A percentile compares a stretch with the other conserved stretches of the same genome.
Evolutionary conservation across 179 eudicot genomes (phyloP).

Genomic region (Nepenthes alata): DNA sequence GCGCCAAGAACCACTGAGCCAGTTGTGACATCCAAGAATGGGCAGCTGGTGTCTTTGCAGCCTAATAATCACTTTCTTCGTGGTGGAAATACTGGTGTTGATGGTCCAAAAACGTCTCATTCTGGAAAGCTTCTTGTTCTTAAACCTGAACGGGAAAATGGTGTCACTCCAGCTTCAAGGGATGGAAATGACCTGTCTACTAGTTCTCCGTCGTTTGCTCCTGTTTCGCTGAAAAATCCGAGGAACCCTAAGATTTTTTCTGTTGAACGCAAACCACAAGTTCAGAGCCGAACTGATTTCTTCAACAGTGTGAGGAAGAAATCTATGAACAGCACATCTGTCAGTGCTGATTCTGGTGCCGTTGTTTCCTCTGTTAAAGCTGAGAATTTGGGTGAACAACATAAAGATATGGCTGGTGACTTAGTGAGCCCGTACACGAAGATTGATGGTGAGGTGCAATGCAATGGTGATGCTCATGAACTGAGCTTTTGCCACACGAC

Average conservation of each 20-base stretch:
- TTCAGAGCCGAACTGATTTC: constrained; percentile 65
- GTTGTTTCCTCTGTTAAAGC: constrained; percentile 19
- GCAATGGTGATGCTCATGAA: constrained; percentile 34
- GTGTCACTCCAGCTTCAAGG: constrained; percentile 18
- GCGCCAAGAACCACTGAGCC: constrained; percentile 21
- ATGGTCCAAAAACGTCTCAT: constrained; percentile 30
- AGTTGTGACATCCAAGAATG: constrained; percentile 29
- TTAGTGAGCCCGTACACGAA: constrained; percentile 17
- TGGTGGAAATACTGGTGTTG: constrained; percentile 30
- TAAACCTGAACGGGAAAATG: constrained; percentile 56
- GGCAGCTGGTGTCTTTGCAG: constrained; percentile 32
- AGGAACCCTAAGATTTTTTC: constrained; percentile 22
- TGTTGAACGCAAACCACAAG: constrained; percentile 43
- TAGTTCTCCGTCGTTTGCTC: constrained; percentile 23
- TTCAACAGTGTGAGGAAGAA: constrained; percentile 79
- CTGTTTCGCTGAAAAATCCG: constrained; percentile 26
- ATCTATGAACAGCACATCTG: constrained; percentile 23
- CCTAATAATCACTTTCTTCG: constrained; percentile 30
- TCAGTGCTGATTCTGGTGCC: constrained; percentile 17
- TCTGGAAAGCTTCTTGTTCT: constrained; percentile 52
- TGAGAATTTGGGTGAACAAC: constrained; percentile 22
- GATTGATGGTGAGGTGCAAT: constrained; percentile 25
- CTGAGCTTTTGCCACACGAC: constrained; percentile 10
- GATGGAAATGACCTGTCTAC: constrained; percentile 19
- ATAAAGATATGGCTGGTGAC: constrained; percentile 12